Percentiles rank a stretch among this genome's conserved stretches.
Conservation (phyloP, 345 rosid genomes). For the Bruguiera sexangula region DNA sequence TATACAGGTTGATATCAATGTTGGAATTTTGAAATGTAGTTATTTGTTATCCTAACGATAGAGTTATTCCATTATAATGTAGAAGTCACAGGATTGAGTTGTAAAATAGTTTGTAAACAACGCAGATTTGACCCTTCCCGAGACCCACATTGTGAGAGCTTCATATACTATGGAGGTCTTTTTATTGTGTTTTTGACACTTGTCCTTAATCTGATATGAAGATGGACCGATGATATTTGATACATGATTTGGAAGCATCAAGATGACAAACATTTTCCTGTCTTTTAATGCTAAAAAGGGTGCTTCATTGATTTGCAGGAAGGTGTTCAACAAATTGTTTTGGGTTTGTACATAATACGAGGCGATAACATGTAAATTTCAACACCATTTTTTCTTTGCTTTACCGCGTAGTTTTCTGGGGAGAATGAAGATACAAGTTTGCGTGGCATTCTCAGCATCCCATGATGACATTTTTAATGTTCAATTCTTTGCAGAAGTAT, state of each 20-base stretch:
- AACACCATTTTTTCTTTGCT: neutral
- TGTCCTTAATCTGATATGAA: too few species aligned
- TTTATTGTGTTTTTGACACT: neutral
- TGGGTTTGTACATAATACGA: conserved; percentile 95
- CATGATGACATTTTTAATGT: neutral
- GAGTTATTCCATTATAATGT: too few species aligned
- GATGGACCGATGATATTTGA: neutral
- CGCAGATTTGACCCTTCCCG: too few species aligned
- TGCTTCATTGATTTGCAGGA: conserved; percentile 43
- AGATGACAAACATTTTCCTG: neutral
- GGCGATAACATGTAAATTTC: conserved; percentile 89
- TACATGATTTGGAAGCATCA: neutral
- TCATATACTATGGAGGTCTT: too few species aligned
- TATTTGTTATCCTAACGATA: too few species aligned
- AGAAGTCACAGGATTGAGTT: too few species aligned
- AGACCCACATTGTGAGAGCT: too few species aligned
- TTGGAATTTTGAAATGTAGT: neutral
- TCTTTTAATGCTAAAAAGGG: neutral
- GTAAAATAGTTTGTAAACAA: too few species aligned
- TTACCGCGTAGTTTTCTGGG: neutral
- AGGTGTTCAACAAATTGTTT: conserved; percentile 88
- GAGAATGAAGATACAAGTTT: neutral
- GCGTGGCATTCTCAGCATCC: neutral
- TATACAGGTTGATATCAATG: neutral
- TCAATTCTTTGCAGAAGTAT: conserved; percentile 59